Evolutionary conservation across 495 filamentous ascomycete genomes (phyloP).

Genomic region (Friedmanniomyces endolithicus): DNA sequence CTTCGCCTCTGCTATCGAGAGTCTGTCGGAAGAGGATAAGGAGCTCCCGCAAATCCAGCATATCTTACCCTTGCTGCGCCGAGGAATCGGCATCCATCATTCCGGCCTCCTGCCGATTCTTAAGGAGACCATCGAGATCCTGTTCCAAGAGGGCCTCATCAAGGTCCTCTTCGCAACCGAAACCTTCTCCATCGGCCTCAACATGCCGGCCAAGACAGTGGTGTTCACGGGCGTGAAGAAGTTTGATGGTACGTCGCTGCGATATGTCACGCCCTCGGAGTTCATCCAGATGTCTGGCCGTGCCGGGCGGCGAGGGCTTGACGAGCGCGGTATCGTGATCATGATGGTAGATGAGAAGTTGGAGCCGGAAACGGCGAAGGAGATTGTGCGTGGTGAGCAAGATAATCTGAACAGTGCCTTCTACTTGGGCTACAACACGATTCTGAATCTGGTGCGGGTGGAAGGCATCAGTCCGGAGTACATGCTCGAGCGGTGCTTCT

Average conservation of each 20-base stretch:
- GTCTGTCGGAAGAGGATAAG: constrained; percentile 82
- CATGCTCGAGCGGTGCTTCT: constrained; percentile 94
- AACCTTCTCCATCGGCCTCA: constrained; percentile 95
- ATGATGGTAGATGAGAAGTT: constrained; percentile 98
- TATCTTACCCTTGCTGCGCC: constrained; percentile 75
- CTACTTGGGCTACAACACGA: constrained; percentile 98
- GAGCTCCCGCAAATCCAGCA: constrained; percentile 78
- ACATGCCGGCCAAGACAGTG: constrained; percentile 98
- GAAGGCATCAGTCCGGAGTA: constrained; percentile 93
- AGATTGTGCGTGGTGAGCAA: constrained; percentile 90
- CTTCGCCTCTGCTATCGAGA: constrained; percentile 78
- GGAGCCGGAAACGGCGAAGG: constrained; percentile 84
- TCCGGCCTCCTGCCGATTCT: constrained; percentile 89
- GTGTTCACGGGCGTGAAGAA: constrained; percentile 95
- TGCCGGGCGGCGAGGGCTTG: constrained; percentile 88
- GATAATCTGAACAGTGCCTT: constrained; percentile 96
- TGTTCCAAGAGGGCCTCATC: constrained; percentile 96
- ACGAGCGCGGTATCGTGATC: constrained; percentile 96
- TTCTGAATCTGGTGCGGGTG: constrained; percentile 87
- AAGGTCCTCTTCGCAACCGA: constrained; percentile 97
- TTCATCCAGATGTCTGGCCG: constrained; percentile 98
- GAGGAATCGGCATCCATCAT: constrained; percentile 94
- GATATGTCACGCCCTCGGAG: constrained; percentile 88
- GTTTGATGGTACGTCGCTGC: constrained; percentile 69
- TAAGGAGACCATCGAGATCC: constrained; percentile 96